Conservation (phyloP, 164 flowering plant species). For the Vitis riparia region DNA sequence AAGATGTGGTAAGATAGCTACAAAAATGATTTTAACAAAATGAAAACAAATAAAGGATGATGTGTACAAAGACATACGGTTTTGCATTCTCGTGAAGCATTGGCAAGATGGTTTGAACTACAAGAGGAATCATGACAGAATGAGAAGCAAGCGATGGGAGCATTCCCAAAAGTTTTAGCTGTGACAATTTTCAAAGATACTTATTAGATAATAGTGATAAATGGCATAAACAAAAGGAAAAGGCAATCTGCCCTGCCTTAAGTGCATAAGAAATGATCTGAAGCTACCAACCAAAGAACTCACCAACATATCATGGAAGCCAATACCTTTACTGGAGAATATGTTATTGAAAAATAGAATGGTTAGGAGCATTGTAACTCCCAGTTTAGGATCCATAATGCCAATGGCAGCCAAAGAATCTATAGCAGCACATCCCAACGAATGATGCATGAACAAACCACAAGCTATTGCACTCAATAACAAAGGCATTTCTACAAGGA, state of each 20-base stretch:
- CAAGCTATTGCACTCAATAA: conserved; percentile 52
- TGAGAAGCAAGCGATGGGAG: conserved; percentile 89
- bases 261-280: conserved; percentile 4
- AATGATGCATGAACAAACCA: conserved; percentile 61
- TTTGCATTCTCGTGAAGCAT: conserved; percentile 72
- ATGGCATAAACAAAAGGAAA: conserved; percentile 3
- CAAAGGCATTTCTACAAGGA: conserved; percentile 62
- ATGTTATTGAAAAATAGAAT: conserved; percentile 61
- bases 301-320: conserved; percentile 49
- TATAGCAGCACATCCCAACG: conserved; percentile 46
- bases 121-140: conserved; percentile 70
- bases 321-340: conserved; percentile 32
- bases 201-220: neutral
- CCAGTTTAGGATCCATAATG: conserved; percentile 62
- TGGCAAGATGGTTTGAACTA: conserved; percentile 76
- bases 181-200: conserved; percentile 24
- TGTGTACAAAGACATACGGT: conserved; percentile 48
- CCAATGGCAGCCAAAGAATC: conserved; percentile 65
- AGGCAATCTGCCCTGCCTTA: neutral
- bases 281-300: conserved; percentile 16
- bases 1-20: too few species aligned
- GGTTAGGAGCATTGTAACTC: conserved; percentile 60
- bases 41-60: neutral
- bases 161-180: conserved; percentile 74
- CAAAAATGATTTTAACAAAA: neutral